These are phyloP conservation scores for Gaertneriomyces sp. DNA, from an alignment of 192 early-diverging fungal species.

Conservation along the genomic window DNA sequence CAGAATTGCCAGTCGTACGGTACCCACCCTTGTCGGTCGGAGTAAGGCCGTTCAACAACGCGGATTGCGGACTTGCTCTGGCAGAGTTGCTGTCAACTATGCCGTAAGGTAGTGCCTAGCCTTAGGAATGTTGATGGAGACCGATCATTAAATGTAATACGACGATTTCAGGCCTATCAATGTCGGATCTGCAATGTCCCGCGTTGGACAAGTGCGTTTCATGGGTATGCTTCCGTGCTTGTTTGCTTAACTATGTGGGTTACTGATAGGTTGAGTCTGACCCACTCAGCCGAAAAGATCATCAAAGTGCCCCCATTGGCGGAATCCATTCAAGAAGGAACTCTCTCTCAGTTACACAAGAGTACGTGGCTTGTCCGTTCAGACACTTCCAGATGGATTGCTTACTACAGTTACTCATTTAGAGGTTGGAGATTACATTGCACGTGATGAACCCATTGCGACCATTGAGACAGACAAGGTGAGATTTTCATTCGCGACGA, in stretches of 20 bases:
- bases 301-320: slow-evolving; percentile 96
- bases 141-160: too few relatives aligned
- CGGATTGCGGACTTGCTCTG: too few relatives aligned
- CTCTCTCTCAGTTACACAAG: slow-evolving; percentile 92
- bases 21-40: too few relatives aligned
- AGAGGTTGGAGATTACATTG: slow-evolving; percentile 95
- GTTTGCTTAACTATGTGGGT: neutral
- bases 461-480: slow-evolving; percentile 99
- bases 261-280: neutral
- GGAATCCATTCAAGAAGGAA: slow-evolving; percentile 98
- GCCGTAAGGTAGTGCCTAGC: too few relatives aligned
- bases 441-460: slow-evolving; percentile 90
- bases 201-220: slow-evolving; percentile 23
- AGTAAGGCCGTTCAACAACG: too few relatives aligned
- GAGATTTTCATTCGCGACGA: slow-evolving; percentile 21
- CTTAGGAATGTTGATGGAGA: too few relatives aligned
- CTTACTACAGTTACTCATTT: neutral
- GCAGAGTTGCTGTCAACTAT: too few relatives aligned
- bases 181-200: slow-evolving; percentile 4
- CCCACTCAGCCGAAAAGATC: slow-evolving; percentile 66
- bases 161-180: too few relatives aligned
- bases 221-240: slow-evolving; percentile 16
- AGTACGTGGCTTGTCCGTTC: slow-evolving; percentile 55
- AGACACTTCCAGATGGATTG: neutral
- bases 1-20: too few relatives aligned